These are phyloP conservation scores for Xylariaceae sp. DNA, from an alignment of 2,329 filamentous ascomycete species.

Conservation along the genomic window DNA sequence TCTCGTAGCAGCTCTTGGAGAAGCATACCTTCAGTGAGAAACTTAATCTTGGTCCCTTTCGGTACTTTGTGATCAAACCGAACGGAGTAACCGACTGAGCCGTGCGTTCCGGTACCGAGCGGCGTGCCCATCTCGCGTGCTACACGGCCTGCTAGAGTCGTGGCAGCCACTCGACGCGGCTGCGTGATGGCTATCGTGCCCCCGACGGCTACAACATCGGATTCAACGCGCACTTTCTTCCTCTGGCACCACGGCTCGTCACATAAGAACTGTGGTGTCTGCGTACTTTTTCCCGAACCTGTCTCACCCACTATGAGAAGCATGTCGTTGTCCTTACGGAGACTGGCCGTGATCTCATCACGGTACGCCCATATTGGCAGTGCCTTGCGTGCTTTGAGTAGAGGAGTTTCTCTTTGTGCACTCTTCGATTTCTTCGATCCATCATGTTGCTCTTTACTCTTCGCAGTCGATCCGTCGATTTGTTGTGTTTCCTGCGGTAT, in stretches of 20 bases:
- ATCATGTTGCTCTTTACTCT: neutral
- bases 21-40: conserved; percentile 93
- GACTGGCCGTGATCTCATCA: conserved; percentile 62
- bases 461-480: neutral
- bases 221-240: conserved; percentile 49
- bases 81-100: conserved; percentile 84
- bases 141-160: conserved; percentile 83
- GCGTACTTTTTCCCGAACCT: conserved; percentile 94
- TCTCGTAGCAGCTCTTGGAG: conserved; percentile 90
- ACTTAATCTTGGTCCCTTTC: conserved; percentile 84
- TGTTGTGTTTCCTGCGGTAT: conserved; percentile 9
- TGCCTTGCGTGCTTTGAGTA: conserved; percentile 53
- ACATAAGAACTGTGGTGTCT: conserved; percentile 87
- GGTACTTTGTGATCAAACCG: conserved; percentile 87
- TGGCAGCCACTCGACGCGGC: conserved; percentile 88
- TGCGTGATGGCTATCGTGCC: conserved; percentile 92
- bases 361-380: conserved; percentile 80
- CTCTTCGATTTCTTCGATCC: conserved; percentile 1
- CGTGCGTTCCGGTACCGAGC: conserved; percentile 40
- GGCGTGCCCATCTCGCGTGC: conserved; percentile 69
- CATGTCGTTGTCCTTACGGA: conserved; percentile 64
- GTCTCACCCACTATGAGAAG: conserved; percentile 90
- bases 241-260: conserved; percentile 74
- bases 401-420: conserved; percentile 19
- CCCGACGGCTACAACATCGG: conserved; percentile 55